These are phyloP conservation scores for Zostera marina DNA, from an alignment of 116 monocot genomes.

Conservation along the genomic window DNA sequence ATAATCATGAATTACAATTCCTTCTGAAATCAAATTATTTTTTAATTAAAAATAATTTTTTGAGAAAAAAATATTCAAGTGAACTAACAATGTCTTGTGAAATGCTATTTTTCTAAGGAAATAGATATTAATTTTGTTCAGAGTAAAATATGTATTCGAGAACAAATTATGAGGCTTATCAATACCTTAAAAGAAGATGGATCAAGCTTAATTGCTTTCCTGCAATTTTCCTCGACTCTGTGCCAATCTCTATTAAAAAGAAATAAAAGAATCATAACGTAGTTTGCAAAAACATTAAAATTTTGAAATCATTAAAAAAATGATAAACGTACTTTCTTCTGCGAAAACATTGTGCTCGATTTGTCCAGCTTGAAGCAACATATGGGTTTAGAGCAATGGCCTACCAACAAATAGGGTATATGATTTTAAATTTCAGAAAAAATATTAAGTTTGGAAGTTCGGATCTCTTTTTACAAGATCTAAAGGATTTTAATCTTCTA, in stretches of 20 bases:
- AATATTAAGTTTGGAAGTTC: no score
- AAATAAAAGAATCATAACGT: neutral
- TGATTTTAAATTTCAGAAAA: neutral
- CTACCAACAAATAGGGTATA: constrained; percentile 13
- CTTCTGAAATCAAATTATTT: no score
- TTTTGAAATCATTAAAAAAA: neutral
- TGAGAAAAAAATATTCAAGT: no score
- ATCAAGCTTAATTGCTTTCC: constrained; percentile 60
- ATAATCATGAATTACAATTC: no score
- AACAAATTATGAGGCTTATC: no score
- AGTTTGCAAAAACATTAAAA: neutral
- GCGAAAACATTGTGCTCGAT: constrained; percentile 61
- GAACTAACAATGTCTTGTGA: no score
- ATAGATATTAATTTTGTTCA: no score
- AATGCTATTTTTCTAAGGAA: no score
- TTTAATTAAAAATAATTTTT: no score
- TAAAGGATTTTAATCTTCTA: no score
- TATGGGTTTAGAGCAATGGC: constrained; percentile 67
- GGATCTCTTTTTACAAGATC: no score
- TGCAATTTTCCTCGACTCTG: constrained; percentile 76
- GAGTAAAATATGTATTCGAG: no score
- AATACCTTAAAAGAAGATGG: constrained; percentile 46
- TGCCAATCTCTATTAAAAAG: constrained; percentile 41
- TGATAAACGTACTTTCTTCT: constrained; percentile 38
- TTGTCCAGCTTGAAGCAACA: constrained; percentile 66